Evolutionary conservation across 805 yeast genomes (phyloP).

Genomic region (Barnettozyma vustinii): DNA sequence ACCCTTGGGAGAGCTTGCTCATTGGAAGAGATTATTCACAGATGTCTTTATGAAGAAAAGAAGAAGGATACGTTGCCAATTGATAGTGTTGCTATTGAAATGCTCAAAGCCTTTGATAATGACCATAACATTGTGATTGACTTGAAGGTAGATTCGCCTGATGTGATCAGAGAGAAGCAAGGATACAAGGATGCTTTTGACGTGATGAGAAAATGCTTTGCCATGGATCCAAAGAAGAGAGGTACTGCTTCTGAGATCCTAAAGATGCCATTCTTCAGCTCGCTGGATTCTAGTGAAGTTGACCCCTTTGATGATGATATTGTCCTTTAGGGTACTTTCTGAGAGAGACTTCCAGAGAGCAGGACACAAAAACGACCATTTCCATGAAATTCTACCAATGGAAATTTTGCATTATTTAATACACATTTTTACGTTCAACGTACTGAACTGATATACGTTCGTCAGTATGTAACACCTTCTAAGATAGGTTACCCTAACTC

Average conservation of each 20-base stretch:
- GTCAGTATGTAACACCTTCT: too few species aligned
- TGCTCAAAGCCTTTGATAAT: constrained; percentile 33
- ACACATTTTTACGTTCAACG: too few species aligned
- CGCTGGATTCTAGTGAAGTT: constrained; percentile 4
- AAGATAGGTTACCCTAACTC: too few species aligned
- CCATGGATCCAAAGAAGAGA: constrained; percentile 72
- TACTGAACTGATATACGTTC: too few species aligned
- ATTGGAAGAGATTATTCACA: constrained; percentile 35
- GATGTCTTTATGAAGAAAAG: constrained; percentile 40
- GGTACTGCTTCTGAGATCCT: constrained; percentile 78
- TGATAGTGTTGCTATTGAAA: constrained; percentile 68
- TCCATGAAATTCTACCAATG: too few species aligned
- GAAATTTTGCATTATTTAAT: too few species aligned
- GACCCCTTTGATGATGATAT: neutral
- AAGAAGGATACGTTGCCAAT: constrained; percentile 58
- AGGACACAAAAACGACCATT: too few species aligned
- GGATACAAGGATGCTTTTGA: constrained; percentile 21
- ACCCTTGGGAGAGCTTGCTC: constrained; percentile 33
- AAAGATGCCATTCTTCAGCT: constrained; percentile 20
- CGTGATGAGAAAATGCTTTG: constrained; percentile 46
- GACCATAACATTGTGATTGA: constrained; percentile 18
- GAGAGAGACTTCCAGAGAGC: too few species aligned
- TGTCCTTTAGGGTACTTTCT: neutral
- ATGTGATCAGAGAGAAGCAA: constrained; percentile 7
- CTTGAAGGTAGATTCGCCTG: constrained; percentile 7